Evolutionary conservation across 192 early-diverging fungal species (phyloP), one percentile per base, ranked within the genome.

Genomic region (Coemansia sp.): DNA sequence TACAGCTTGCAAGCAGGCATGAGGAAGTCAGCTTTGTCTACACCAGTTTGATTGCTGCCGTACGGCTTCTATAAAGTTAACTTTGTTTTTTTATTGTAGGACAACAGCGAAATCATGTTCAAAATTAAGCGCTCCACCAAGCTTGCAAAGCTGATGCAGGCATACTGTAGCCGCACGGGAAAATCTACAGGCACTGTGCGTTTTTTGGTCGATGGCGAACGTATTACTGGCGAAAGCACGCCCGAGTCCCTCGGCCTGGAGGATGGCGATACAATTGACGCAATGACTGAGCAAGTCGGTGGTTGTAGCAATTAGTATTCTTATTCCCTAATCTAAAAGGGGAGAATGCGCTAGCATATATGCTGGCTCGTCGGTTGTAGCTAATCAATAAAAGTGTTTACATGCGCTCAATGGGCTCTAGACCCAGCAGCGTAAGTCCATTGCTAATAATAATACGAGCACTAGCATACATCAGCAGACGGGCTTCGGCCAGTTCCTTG

Each of bases 61-160:
- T 26, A 1, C 23, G 1, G 23, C 4, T 26, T 26, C 2, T 4
- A 26, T 26, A 26, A 26, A 26, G 4, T 26, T 6, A 4, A 42
- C 14, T n/a, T 6, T 45, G 46, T 37, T n/a, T 53, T 41, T 39
- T 46, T 31, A 6, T 23, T 36, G 40, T 70, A 68, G 92, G 93
- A 84, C 68, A 82, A 76, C 57, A 84, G 83, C 45, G 89, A 91
- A 61, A 84, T 91, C 12, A 86, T 88, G 73, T 98, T 98, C 81
- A 98, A 95, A 80, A 98, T 98, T 75, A 98, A 96, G 78, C 84
- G 88, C 31, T 80, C 85, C 9, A 96, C 96, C 23, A 91, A 87
- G 55, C 82, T 98, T 19, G 85, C 87, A 49, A 94, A 95, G 59
- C 74, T 98, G 49, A 94, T 98, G 91, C 90, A 94, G 48, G 92